Base-by-base conservation (phyloP, 2,329 filamentous ascomycete genomes). In the Ophidiomyces ophidiicola region DNA sequence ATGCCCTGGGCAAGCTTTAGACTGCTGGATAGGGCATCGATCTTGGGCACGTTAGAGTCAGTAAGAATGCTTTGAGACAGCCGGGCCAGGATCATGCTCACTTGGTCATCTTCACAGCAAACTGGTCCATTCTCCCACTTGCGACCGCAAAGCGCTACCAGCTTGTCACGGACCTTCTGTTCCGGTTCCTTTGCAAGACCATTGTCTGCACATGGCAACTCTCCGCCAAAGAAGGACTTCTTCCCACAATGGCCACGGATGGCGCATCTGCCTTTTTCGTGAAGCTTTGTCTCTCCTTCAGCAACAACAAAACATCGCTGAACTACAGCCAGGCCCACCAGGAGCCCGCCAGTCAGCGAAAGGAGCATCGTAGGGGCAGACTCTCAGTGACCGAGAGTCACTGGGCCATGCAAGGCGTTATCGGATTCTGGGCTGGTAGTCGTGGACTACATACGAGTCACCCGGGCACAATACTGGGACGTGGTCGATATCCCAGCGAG, bases 191-290 rank as follows among this genome's bases (percentile, higher is more conserved):
- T 68, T 24, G 90, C 90, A 24, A 79, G 67, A 3, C 71, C 86
- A 57, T 98, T 98, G 63, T 98, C 88, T 10, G 87, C 78, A 57
- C 90, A 98, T 3, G 90, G 90, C 44, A 96, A 69, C 50, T 93
- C 76, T 42, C 84, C 81, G 41, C 86, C 84, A 53, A 96, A 96
- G 58, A 90, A 81, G 46, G 80, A 80, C 62, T 88, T 80, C 60
- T 86, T 87, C 33, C 90, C 90, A 57, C 90, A 98, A 47, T 92
- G 81, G 5, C 86, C 86, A 35, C 88, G 76, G 46, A 96, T 84
- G 1, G 88, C 85, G 61, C 88, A 96, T 48, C 88, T 74, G 28
- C 88, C 88, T 35, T 79, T 69, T 61, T 94, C 87, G 52, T 94
- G 88, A 48, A 77, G 82, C 37, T 53, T 50, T 4, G 61, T 63